Conservation (phyloP, 2,329 filamentous ascomycete species). For the Immersiporthe knoxdaviesiana region DNA sequence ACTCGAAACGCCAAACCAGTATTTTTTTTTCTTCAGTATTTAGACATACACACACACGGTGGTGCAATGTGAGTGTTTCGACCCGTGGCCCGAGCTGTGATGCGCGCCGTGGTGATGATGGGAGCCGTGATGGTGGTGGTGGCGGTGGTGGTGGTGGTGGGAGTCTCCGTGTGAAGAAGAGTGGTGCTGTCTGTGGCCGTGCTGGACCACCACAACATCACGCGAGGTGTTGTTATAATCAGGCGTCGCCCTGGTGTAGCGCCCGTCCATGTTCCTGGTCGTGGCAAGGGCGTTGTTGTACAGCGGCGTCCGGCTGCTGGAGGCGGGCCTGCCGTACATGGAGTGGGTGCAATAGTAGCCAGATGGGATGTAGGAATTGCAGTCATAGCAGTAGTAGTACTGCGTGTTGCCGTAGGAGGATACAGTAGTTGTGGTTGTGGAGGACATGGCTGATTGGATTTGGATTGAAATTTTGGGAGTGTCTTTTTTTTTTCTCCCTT, state of each 20-base stretch:
- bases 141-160: not conserved
- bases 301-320: not conserved
- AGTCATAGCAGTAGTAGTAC: constrained; percentile 23
- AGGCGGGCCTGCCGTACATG: constrained; percentile 2
- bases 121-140: no score
- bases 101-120: not conserved
- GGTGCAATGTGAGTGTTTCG: constrained; percentile 17
- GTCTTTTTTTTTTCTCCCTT: no score
- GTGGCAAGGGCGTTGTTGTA: not conserved
- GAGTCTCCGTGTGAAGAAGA: not conserved
- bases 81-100: not conserved
- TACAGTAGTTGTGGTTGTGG: not conserved
- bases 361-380: constrained; percentile 22
- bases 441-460: not conserved
- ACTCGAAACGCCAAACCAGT: no score
- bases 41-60: constrained; percentile 5
- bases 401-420: not conserved
- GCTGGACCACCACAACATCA: constrained; percentile 11
- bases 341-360: constrained; percentile 24
- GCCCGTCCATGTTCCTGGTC: not conserved
- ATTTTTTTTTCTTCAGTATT: not conserved
- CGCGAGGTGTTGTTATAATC: not conserved
- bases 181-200: constrained; percentile 4
- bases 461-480: no score
- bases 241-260: not conserved